Base-by-base conservation (phyloP, 495 filamentous ascomycete genomes). In the Mytilinidion resinicola region DNA sequence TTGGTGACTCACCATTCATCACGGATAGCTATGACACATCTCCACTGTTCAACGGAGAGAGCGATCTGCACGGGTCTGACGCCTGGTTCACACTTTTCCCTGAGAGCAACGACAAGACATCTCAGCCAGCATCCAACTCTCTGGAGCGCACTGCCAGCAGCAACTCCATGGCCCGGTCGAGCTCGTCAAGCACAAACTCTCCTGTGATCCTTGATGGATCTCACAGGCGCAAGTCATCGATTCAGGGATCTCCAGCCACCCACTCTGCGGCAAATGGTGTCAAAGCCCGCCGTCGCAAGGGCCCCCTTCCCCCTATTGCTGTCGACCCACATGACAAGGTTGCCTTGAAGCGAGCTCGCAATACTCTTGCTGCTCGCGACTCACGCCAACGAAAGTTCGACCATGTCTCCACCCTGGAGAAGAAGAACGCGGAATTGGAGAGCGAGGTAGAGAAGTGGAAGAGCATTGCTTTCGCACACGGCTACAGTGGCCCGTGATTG, bases 281-380 rank as follows among this genome's bases (percentile, higher is more conserved):
- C 47, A 79, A 74, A 63, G 68, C 85, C 59, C 84, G 87, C 53
- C 82, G 85, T 56, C 81, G 85, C 47, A 82, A 89, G 66, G 90
- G 90, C 76, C 85, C 88, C 41, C 79, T 96, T 21, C 86, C 88
- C 52, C 86, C 88, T 8, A 89, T 97, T 69, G 74, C 78, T 25
- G 78, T 88, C 35, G 91, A 96, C 67, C 85, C 86, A 0, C 71
- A 68, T 35, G 88, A 91, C 65, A 73, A 74, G 0, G 70, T 88
- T 12, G 89, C 89, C 9, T 81, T 89, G 77, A 97, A 96, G 81
- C 90, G 93, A 61, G 92, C 91, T 36, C 85, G 91, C 56, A 98
- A 98, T 73, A 98, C 93, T 12, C 78, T 92, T 73, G 93, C 93
- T 46, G 93, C 93, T 60, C 89, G 93, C 43, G 96, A 96, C 73